Percentiles rank a stretch among this genome's conserved stretches.
Evolutionary conservation across 1,139 yeast genomes (phyloP).

Genomic region (Yamadazyma atmosphaerica): DNA sequence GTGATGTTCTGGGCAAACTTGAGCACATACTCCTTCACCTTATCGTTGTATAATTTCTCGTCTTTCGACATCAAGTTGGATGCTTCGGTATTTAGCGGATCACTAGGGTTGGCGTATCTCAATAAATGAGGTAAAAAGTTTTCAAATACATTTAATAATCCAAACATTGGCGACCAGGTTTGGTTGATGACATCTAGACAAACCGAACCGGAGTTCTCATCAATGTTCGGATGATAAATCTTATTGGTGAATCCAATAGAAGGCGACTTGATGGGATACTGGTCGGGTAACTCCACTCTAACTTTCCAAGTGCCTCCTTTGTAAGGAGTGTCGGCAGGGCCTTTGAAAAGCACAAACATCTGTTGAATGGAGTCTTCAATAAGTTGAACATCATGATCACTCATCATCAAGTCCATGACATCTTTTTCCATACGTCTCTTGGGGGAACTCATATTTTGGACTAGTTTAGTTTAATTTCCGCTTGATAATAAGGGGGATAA

Average conservation of each 20-base stretch:
- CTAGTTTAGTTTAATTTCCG: not conserved
- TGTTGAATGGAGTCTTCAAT: slow-evolving; percentile 91
- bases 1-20: slow-evolving; percentile 59
- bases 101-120: slow-evolving; percentile 91
- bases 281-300: slow-evolving; percentile 92
- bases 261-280: slow-evolving; percentile 94
- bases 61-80: slow-evolving; percentile 78
- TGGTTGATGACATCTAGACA: slow-evolving; percentile 96
- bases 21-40: slow-evolving; percentile 71
- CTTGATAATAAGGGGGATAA: too few relatives aligned
- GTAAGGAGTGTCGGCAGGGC: slow-evolving; percentile 88
- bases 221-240: slow-evolving; percentile 93
- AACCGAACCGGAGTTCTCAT: slow-evolving; percentile 87
- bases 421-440: slow-evolving; percentile 93
- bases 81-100: slow-evolving; percentile 92
- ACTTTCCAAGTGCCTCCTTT: slow-evolving; percentile 90
- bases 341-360: slow-evolving; percentile 80
- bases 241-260: slow-evolving; percentile 92
- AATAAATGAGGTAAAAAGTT: slow-evolving; percentile 90
- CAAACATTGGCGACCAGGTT: slow-evolving; percentile 99
- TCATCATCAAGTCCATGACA: slow-evolving; percentile 96
- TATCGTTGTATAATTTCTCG: slow-evolving; percentile 63
- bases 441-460: slow-evolving; percentile 58
- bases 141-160: slow-evolving; percentile 85
- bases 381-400: slow-evolving; percentile 86